A percentile compares a stretch with the other conserved stretches of the same genome.
Evolutionary conservation across 163 green algal species (phyloP).

Genomic region (Volvox carteri): DNA sequence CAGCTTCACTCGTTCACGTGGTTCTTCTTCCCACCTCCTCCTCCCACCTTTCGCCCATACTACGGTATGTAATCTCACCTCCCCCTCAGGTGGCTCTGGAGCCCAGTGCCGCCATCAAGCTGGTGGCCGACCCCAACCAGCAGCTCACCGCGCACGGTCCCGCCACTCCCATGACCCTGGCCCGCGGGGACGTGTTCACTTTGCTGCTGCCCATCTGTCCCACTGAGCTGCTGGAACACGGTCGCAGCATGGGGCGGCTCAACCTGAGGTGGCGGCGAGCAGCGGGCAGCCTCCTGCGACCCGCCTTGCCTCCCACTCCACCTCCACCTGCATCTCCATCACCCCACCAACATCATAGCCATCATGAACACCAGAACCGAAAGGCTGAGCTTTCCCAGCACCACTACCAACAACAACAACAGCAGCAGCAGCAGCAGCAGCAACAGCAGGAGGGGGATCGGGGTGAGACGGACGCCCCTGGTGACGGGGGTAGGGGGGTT

Average conservation of each 20-base stretch:
- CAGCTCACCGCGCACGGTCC: slow-evolving; percentile 32
- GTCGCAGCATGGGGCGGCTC: slow-evolving; percentile 33
- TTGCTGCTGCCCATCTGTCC: slow-evolving; percentile 56
- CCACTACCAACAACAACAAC: neutral
- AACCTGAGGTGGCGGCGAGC: slow-evolving; percentile 49
- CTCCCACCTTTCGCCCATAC: too few species aligned
- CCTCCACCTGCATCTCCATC: too few species aligned
- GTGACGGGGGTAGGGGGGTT: neutral
- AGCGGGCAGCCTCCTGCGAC: slow-evolving; percentile 27
- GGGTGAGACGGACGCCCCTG: neutral
- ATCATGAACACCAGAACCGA: neutral
- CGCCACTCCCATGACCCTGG: neutral
- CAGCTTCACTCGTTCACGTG: too few species aligned
- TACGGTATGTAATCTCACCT: too few species aligned
- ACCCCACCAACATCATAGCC: neutral
- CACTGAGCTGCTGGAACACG: slow-evolving; percentile 46
- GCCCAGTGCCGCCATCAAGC: slow-evolving; percentile 27
- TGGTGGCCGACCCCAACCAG: slow-evolving; percentile 43
- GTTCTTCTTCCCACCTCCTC: too few species aligned
- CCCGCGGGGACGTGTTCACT: slow-evolving; percentile 38
- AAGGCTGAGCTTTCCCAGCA: neutral
- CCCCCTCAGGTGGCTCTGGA: slow-evolving; percentile 45
- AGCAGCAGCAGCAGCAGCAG: neutral
- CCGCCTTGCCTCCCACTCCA: neutral
- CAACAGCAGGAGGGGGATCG: neutral